These are phyloP conservation scores for Cryptococcus sp. DNA, from an alignment of 1,284 basidiomycete species.

Conservation along the genomic window DNA sequence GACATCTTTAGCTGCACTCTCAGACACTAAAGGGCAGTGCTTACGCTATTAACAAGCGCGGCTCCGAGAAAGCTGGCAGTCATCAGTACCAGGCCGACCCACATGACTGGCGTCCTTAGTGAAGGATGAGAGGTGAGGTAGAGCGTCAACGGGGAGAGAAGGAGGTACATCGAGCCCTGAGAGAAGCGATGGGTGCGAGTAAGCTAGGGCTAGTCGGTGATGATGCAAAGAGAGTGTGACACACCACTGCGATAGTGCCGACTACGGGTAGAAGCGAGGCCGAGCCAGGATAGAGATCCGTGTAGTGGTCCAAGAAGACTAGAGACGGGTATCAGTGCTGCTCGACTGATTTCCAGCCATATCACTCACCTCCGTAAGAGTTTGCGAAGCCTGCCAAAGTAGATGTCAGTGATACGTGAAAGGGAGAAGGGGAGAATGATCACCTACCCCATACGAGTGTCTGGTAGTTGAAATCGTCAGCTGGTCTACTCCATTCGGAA, in stretches of 20 bases:
- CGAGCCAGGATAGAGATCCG: constrained; percentile 14
- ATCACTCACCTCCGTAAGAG: constrained; percentile 26
- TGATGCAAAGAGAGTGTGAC: not conserved
- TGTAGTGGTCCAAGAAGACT: constrained; percentile 32
- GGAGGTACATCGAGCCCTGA: constrained; percentile 29
- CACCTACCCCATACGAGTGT: constrained; percentile 30
- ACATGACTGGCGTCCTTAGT: constrained; percentile 21
- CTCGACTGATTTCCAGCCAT: no score
- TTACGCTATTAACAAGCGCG: constrained; percentile 18
- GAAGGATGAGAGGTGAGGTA: constrained; percentile 23
- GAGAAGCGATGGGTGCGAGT: not conserved
- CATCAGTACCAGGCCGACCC: constrained; percentile 23
- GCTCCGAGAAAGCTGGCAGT: constrained; percentile 21
- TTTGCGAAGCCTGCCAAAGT: constrained; percentile 21
- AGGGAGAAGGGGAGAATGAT: not conserved
- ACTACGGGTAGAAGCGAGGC: constrained; percentile 20
- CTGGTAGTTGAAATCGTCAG: constrained; percentile 1
- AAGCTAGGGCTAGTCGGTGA: not conserved
- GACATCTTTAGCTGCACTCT: not conserved
- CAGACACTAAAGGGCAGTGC: no score
- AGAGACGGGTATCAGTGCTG: not conserved
- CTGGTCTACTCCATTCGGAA: not conserved
- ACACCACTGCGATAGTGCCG: constrained; percentile 27
- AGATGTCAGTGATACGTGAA: not conserved
- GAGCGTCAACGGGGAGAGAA: constrained; percentile 24